Evolutionary conservation across 805 yeast species (phyloP).

Genomic region (Geotrichum ghanense): DNA sequence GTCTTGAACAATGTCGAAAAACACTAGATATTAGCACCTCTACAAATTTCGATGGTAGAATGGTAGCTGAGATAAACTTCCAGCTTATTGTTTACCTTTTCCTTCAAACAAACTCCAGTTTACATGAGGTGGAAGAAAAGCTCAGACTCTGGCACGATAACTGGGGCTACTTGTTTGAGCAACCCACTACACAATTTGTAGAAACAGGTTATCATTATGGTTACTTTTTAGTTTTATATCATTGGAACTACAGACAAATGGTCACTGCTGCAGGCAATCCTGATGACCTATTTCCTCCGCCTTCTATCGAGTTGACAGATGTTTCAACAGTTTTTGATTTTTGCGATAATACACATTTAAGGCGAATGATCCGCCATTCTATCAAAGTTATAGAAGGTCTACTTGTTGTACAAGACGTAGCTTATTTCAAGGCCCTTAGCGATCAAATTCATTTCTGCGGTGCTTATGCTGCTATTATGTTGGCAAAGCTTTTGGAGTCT

Average conservation of each 20-base stretch:
- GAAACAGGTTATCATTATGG: slow-evolving; percentile 60
- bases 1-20: slow-evolving; percentile 47
- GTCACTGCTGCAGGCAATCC: background rate
- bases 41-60: slow-evolving; percentile 72
- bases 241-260: slow-evolving; percentile 22
- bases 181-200: slow-evolving; percentile 63
- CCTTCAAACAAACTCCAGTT: slow-evolving; percentile 32
- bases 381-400: slow-evolving; percentile 33
- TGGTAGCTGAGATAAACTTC: slow-evolving; percentile 63
- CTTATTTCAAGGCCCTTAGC: slow-evolving; percentile 57
- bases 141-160: slow-evolving; percentile 51
- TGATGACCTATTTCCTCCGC: slow-evolving; percentile 7
- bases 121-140: slow-evolving; percentile 33
- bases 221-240: slow-evolving; percentile 38
- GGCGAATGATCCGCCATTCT: slow-evolving; percentile 30
- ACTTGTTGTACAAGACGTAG: slow-evolving; percentile 33
- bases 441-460: slow-evolving; percentile 51
- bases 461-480: slow-evolving; percentile 15
- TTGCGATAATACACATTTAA: slow-evolving; percentile 17
- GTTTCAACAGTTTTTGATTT: slow-evolving; percentile 14
- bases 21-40: slow-evolving; percentile 47
- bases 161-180: slow-evolving; percentile 59
- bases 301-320: slow-evolving; percentile 20
- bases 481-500: slow-evolving; percentile 8
- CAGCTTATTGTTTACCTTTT: slow-evolving; percentile 48